Evolutionary conservation across 345 rosid species (phyloP).

Genomic region (Eucalyptus decipiens): DNA sequence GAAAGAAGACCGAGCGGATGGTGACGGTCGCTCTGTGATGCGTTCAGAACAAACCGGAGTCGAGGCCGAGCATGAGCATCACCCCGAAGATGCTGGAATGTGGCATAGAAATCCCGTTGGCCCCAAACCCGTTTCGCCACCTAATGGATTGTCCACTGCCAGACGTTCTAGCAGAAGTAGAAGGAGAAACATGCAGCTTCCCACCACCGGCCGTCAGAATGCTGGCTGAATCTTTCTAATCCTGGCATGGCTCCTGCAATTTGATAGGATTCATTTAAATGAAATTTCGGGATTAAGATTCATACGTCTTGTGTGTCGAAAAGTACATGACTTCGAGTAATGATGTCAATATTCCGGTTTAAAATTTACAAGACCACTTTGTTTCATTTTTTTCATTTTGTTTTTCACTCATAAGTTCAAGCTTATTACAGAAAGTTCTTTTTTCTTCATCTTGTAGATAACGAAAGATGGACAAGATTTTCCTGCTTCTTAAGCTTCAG

Average conservation of each 20-base stretch:
- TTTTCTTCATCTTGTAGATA: neutral
- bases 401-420: neutral
- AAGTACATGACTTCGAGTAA: neutral
- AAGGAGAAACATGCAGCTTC: neutral
- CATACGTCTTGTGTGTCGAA: neutral
- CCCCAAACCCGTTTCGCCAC: neutral
- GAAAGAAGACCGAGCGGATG: neutral
- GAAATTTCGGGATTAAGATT: neutral
- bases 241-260: neutral
- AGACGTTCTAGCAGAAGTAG: neutral
- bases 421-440: neutral
- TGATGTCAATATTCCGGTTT: too few relatives aligned
- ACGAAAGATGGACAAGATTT: neutral
- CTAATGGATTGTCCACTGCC: neutral
- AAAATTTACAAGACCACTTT: neutral
- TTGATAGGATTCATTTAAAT: neutral
- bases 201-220: neutral
- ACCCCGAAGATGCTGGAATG: conserved; percentile 6
- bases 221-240: neutral
- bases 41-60: neutral
- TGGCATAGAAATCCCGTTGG: neutral
- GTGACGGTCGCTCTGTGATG: neutral
- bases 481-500: neutral
- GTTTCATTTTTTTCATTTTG: neutral
- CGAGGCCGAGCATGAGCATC: conserved; percentile 1